Base-by-base conservation (phyloP, 2,329 filamentous ascomycete genomes). In the Didymella keratinophila region DNA sequence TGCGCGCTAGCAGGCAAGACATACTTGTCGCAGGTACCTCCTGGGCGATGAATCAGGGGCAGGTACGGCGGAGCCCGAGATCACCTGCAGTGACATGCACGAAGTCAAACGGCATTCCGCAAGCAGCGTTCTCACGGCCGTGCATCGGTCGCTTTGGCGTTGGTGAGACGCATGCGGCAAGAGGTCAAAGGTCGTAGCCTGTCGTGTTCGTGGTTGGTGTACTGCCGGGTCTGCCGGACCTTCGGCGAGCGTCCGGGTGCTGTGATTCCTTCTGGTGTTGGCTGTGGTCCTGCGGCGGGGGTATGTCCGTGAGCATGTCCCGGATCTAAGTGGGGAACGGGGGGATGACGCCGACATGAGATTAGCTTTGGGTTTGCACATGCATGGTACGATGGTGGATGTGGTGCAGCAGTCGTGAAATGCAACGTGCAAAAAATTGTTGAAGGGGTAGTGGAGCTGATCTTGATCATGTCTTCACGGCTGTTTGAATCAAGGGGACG, bases 101-200 rank as follows among this genome's bases (percentile, higher is more conserved):
- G 18, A 18, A n/a, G 44, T 36, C 27, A 10, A 44, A 53, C 32
- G 45, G 41, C 39, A 25, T 46, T 54, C 41, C 46, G 56, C 56
- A 58, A 54, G 32, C 56, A 58, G 46, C 41, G 9, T 51, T 51
- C 43, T 30, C 41, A 34, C 51, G 56, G 50, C 41, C 39, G 44
- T 58, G 50, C 45, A 32, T 53, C 51, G 45, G 56, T 50, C 25
- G 32, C 37, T 49, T 53, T 42, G 27, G 27, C 27, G 18, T 23
- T 57, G 56, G 41, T 58, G 50, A 58, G 50, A 58, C 50, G 56
- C 50, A 58, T 58, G 50, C 56, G 50, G 56, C 56, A 54, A 54
- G 56, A 53, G 11, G 12, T 46, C 27, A 41, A 41, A 51, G 37
- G 32, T 39, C 6, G 18, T 34, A 34, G 28, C 28, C 27, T 46